Conservation (phyloP, 1,284 basidiomycete genomes). For the Ceratobasidium sp. region DNA sequence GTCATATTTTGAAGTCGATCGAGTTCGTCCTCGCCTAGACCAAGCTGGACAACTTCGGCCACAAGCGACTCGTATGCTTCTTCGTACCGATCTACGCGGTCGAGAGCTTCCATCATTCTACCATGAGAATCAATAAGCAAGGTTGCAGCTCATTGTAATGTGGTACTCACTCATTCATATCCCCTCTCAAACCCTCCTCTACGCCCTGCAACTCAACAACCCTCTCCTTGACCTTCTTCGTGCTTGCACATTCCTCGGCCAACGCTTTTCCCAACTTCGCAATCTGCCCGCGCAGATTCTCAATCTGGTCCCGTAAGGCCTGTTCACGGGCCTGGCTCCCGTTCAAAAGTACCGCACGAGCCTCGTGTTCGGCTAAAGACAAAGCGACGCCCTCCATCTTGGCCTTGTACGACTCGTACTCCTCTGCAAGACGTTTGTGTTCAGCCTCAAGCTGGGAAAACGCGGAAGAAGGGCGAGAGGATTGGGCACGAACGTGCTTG, state of each 20-base stretch:
- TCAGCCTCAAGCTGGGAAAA: conserved; percentile 29
- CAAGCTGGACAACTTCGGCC: conserved; percentile 28
- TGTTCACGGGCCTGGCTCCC: conserved; percentile 36
- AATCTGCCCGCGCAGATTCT: conserved; percentile 2
- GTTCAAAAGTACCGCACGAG: conserved; percentile 35
- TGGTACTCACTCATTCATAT: conserved; percentile 28
- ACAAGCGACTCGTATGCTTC: conserved; percentile 38
- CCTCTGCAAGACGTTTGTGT: conserved; percentile 13
- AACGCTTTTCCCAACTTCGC: conserved; percentile 13
- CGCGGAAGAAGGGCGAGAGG: neutral
- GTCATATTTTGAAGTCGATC: conserved; percentile 27
- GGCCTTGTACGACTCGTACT: conserved; percentile 19
- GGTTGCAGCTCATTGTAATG: neutral
- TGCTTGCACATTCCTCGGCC: neutral
- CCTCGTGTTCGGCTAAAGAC: conserved; percentile 38
- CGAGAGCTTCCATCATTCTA: conserved; percentile 42
- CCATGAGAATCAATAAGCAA: neutral
- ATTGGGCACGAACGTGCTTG: neutral
- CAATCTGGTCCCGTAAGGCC: conserved; percentile 29
- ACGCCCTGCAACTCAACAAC: conserved; percentile 3
- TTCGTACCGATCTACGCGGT: conserved; percentile 36
- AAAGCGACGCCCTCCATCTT: conserved; percentile 10
- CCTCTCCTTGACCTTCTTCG: conserved; percentile 4
- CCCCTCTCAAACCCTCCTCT: conserved; percentile 24
- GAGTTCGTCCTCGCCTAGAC: conserved; percentile 24